phyloP scores from a whole-genome alignment of 495 filamentous ascomycete genomes.

The Podospora anserina region DNA sequence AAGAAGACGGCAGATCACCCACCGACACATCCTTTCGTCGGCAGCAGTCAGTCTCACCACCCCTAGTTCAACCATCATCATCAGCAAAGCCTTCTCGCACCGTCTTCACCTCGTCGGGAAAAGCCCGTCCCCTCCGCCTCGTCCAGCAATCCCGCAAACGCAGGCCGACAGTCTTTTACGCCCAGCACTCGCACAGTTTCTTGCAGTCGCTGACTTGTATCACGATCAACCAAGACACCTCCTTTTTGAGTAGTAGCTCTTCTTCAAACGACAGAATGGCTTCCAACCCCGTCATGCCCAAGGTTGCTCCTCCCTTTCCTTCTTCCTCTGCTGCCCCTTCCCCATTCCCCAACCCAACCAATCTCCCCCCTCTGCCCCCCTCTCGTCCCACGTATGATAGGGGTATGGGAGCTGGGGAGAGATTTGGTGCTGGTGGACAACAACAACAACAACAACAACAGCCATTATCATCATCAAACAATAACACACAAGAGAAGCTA shows the following conservation, averaged over 20 bases:
- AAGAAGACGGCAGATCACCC: neutral
- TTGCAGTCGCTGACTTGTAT: conserved; percentile 35
- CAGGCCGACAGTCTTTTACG: conserved; percentile 29
- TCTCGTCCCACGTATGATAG: neutral
- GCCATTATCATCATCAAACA: neutral
- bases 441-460: conserved; percentile 6
- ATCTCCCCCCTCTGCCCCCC: conserved; percentile 2
- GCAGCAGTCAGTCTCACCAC: neutral
- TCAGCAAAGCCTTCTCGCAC: neutral
- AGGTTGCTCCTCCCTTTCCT: conserved; percentile 24
- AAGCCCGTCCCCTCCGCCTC: conserved; percentile 28
- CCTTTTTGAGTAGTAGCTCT: neutral
- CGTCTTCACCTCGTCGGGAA: conserved; percentile 24
- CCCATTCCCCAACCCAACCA: conserved; percentile 15
- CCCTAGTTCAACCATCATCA: conserved; percentile 2
- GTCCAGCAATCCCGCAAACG: conserved; percentile 25
- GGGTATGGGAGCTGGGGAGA: neutral
- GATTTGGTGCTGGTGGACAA: conserved; percentile 1
- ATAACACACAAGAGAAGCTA: conserved; percentile 19
- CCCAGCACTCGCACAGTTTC: conserved; percentile 24
- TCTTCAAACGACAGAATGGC: conserved; percentile 21
- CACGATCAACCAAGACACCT: conserved; percentile 41
- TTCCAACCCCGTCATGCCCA: conserved; percentile 33
- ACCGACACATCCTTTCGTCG: conserved; percentile 9
- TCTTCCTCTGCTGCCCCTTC: conserved; percentile 12